Conservation (phyloP, 139 green algal species). For the Auxenochlorella pyrenoidosa region DNA sequence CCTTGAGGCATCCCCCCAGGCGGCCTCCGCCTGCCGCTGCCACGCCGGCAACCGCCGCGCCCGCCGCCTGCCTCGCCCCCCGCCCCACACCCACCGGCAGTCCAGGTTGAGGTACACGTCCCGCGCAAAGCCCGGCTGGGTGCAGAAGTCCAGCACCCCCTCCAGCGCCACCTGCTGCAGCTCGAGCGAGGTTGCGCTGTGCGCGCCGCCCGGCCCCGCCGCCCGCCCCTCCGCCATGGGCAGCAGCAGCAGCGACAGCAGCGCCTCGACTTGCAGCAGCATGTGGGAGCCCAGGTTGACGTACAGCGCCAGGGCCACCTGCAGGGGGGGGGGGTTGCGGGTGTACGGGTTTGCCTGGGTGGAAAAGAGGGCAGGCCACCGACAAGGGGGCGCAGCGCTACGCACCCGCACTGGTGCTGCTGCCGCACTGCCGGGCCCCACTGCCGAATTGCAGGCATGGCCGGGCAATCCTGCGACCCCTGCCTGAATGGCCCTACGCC, state of each 20-base stretch:
- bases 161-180: conserved; percentile 92
- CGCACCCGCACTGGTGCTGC: too few relatives aligned
- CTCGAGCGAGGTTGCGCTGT: conserved; percentile 42
- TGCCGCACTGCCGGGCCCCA: too few relatives aligned
- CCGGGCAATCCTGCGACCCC: neutral
- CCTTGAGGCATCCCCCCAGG: too few relatives aligned
- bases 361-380: neutral
- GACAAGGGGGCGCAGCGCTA: neutral
- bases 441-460: too few relatives aligned
- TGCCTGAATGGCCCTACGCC: neutral
- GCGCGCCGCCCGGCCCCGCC: neutral
- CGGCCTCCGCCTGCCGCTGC: neutral
- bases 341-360: neutral
- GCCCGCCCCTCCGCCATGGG: conserved; percentile 81
- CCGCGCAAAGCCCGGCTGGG: conserved; percentile 84
- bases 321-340: neutral
- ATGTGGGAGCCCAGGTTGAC: conserved; percentile 72
- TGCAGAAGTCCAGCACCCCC: conserved; percentile 90
- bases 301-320: conserved; percentile 81
- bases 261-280: conserved; percentile 89
- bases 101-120: conserved; percentile 94
- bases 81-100: conserved; percentile 62
- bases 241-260: conserved; percentile 83
- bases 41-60: too few relatives aligned
- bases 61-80: neutral